Evolutionary conservation across 805 yeast species (phyloP), one percentile per base, ranked within the genome.

Genomic region (Cyberlindnera galapagoensis): DNA sequence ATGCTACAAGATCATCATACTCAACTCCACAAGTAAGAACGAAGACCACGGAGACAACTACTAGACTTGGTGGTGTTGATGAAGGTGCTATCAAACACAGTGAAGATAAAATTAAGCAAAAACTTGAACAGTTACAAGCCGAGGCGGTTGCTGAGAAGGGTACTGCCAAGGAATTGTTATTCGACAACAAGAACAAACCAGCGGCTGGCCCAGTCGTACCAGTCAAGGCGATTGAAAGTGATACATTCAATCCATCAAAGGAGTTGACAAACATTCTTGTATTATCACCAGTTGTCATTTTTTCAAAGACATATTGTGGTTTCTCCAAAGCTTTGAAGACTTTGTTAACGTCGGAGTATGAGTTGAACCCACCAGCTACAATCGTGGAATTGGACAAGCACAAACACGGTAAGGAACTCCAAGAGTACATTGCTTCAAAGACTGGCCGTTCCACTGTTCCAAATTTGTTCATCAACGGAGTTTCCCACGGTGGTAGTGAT

Each of bases 381-480:
- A 68, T 83, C 33, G 84, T 90, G 12, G 97, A 90, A 52, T 65
- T 90, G 32, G 97, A 90, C 58, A 67, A 66, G 48, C 94, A 86
- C 54, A 65, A 69, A 30, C 69, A 85, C 53, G 97, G 97, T 2
- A 55, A 61, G 3, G 80, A 71, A 40, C 66, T 92, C 39, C 97
- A 88, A 58, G 71, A 64, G 12, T 80, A 80, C 56, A 67, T 92
- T 32, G 80, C 68, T 12, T 63, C 67, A 31, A 56, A 69, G 35
- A 75, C 95, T 5, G 94, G 92, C 6, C 75, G 96, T 46, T 60
- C 60, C 18, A 90, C 97, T 0, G 98, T 92, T 10, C 98, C 98
- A 17, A 92, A 92, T 52, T 71, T 92, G 14, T 65, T 85, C 33
- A 71, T 90, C 33, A 80, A 77, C 35, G 80, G 82, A 7, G 55